Evolutionary conservation across 2,329 filamentous ascomycete species (phyloP), one percentile per base, ranked within the genome.

Genomic region (Ascochyta pisi): DNA sequence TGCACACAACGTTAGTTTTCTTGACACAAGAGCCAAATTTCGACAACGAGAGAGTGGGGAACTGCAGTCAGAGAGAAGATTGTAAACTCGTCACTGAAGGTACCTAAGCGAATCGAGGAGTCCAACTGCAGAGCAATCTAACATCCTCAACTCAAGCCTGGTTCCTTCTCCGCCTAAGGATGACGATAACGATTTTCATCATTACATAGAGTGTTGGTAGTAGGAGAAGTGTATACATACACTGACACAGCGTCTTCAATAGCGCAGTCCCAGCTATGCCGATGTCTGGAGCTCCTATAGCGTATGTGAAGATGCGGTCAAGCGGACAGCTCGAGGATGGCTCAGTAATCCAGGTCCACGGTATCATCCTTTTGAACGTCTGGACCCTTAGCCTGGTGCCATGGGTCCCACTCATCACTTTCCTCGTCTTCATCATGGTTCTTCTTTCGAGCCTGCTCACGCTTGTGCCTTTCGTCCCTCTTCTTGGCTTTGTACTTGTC

Each of bases 121-220:
- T 63, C 60, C 48, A 52, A 56, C 54, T 35, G 59, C 67, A 62
- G 41, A 62, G 57, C 55, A 50, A 53, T 53, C 59, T 57, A 61
- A 64, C 55, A 61, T 56, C 48, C 50, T 53, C 55, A 52, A 61
- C 66, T 69, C 66, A 67, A 68, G 62, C 54, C 57, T 22, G 42
- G 40, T 54, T 35, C 55, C 46, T 57, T 67, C 68, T 96, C 88
- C 84, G 92, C 82, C 91, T 96, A 96, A 96, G 92, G 92, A 96
- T 96, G 92, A 96, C 91, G 89, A 92, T 93, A 92, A 83, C 79
- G 77, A 76, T 82, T 92, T 87, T 95, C 92, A 94, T 96, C 92
- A 94, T 89, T 71, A 60, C 56, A 64, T 27, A 26, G 31, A 2
- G 33, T 52, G 37, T 41, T 24, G 22, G 33, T 52, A 51, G 38